Evolutionary conservation across 768 basidiomycete species (phyloP).

Genomic region (Mycena indigotica): DNA sequence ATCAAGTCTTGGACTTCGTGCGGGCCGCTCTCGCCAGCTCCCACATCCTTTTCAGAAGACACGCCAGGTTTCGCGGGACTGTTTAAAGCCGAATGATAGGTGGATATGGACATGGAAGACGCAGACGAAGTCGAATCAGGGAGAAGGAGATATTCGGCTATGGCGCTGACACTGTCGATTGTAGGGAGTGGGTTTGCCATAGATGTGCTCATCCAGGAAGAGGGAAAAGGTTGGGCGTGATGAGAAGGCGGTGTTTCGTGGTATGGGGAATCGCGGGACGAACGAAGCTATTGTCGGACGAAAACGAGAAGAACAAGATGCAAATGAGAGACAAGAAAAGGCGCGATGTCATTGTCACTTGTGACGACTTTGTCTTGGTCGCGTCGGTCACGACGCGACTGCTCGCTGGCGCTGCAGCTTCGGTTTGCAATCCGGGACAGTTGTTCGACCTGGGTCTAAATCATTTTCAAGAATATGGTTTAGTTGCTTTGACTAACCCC

Average conservation of each 20-base stretch:
- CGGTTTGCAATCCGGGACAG: too few species aligned
- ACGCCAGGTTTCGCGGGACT: constrained; percentile 8
- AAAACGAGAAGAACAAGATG: neutral
- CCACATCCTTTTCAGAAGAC: neutral
- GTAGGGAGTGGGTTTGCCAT: neutral
- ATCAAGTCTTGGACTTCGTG: neutral
- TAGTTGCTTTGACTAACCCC: too few species aligned
- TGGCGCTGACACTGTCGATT: neutral
- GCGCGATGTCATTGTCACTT: too few species aligned
- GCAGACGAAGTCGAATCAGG: constrained; percentile 7
- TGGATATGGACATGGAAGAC: constrained; percentile 5
- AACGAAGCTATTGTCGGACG: neutral
- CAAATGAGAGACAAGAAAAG: neutral
- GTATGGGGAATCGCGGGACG: neutral
- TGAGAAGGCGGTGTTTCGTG: neutral
- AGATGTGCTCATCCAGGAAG: neutral
- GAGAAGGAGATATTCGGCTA: constrained; percentile 7
- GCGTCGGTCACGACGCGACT: too few species aligned
- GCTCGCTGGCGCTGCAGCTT: too few species aligned
- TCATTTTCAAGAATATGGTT: too few species aligned
- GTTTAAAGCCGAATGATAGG: constrained; percentile 19
- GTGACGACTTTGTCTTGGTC: too few species aligned
- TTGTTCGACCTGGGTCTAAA: too few species aligned
- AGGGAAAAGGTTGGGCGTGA: neutral
- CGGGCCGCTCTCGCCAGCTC: neutral